These are phyloP conservation scores for Rhodocollybia butyracea DNA, from an alignment of 768 basidiomycete genomes.

Conservation along the genomic window DNA sequence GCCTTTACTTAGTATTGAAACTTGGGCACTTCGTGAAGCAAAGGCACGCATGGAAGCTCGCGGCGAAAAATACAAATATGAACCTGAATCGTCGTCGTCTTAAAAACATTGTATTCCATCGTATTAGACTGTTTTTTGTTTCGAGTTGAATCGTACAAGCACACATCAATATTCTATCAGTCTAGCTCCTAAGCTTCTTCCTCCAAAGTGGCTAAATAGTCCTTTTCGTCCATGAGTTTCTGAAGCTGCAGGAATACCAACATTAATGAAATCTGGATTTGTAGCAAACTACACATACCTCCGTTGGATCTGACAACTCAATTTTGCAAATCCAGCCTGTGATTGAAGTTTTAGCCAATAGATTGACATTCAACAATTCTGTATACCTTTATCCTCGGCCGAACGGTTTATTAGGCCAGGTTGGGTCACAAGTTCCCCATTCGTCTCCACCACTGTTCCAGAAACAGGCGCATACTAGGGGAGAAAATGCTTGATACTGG, in stretches of 20 bases:
- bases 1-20: slow-evolving; percentile 63
- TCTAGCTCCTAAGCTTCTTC: background rate
- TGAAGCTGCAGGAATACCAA: slow-evolving; percentile 48
- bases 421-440: slow-evolving; percentile 58
- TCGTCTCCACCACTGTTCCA: slow-evolving; percentile 78
- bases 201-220: slow-evolving; percentile 55
- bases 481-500: slow-evolving; percentile 10
- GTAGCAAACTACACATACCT: slow-evolving; percentile 46
- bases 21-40: slow-evolving; percentile 90
- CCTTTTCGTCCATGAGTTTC: slow-evolving; percentile 65
- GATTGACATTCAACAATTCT: background rate
- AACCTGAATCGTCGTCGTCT: slow-evolving; percentile 41
- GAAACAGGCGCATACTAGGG: slow-evolving; percentile 88
- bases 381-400: slow-evolving; percentile 76
- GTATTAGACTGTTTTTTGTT: slow-evolving; percentile 1
- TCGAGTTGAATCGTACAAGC: slow-evolving; percentile 6
- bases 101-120: background rate
- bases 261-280: background rate
- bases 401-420: slow-evolving; percentile 88
- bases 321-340: slow-evolving; percentile 97
- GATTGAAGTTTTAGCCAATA: background rate
- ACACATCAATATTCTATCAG: background rate
- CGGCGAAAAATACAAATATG: slow-evolving; percentile 87
- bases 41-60: slow-evolving; percentile 88
- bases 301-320: slow-evolving; percentile 67